Evolutionary conservation across 306 rosid genomes (phyloP).

Genomic region (Hylodesmum podocarpum): DNA sequence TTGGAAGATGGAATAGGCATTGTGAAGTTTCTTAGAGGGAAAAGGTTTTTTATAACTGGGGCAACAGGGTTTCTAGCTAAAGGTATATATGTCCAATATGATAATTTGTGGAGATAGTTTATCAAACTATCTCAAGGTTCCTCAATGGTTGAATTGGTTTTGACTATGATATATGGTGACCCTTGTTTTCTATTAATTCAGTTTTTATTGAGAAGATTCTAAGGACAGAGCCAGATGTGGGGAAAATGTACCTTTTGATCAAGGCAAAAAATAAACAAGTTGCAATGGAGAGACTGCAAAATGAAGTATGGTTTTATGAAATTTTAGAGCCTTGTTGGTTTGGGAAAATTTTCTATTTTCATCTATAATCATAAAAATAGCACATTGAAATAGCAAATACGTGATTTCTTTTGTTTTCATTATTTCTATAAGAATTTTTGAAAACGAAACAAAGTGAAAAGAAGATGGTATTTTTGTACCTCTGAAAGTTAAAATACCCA

Average conservation of each 20-base stretch:
- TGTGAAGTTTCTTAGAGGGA: slow-evolving; percentile 75
- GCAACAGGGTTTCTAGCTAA: slow-evolving; percentile 95
- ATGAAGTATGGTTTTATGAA: slow-evolving; percentile 56
- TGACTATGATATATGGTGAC: background rate
- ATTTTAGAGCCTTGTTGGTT: background rate
- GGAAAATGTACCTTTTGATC: slow-evolving; percentile 80
- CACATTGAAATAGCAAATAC: background rate
- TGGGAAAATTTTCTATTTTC: background rate
- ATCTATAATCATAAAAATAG: background rate
- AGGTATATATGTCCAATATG: slow-evolving; percentile 45
- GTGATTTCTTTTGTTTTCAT: background rate
- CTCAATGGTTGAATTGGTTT: background rate
- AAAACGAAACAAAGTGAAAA: background rate
- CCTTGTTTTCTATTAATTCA: slow-evolving; percentile 30
- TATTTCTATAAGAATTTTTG: background rate
- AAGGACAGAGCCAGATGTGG: slow-evolving; percentile 87
- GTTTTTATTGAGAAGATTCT: slow-evolving; percentile 93
- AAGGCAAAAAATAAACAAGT: slow-evolving; percentile 83
- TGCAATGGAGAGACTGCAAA: slow-evolving; percentile 74
- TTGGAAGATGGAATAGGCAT: slow-evolving; percentile 80
- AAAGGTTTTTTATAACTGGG: slow-evolving; percentile 77
- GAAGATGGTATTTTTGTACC: background rate
- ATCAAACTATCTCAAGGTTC: background rate
- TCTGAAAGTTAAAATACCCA: background rate
- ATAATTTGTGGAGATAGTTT: background rate